These are phyloP conservation scores for Aspergillus carlsbadensis DNA, from an alignment of 495 filamentous ascomycete species.

Conservation along the genomic window DNA sequence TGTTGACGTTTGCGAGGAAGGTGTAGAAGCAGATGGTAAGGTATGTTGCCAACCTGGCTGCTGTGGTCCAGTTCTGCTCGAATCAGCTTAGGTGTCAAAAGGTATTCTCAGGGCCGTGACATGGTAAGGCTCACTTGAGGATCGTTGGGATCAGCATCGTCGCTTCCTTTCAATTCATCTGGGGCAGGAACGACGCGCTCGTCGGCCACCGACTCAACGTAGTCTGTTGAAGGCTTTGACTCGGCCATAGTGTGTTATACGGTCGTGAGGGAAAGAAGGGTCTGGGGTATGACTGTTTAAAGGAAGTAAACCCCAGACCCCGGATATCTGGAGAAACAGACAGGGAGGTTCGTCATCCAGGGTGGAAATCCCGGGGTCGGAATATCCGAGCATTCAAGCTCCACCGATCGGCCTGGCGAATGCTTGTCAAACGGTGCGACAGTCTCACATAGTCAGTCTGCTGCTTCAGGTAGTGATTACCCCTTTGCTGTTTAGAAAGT, in stretches of 20 bases:
- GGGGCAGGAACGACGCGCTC: not conserved
- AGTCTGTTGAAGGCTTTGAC: not conserved
- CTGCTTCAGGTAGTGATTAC: too few species aligned
- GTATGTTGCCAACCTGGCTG: slow-evolving; percentile 24
- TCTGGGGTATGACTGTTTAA: too few species aligned
- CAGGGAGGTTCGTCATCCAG: too few species aligned
- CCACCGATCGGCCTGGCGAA: too few species aligned
- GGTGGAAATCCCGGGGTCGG: too few species aligned
- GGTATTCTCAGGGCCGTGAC: not conserved
- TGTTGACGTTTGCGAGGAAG: slow-evolving; percentile 34
- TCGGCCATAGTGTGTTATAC: not conserved
- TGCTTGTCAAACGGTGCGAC: too few species aligned
- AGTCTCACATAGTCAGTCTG: too few species aligned
- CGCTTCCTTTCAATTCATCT: not conserved
- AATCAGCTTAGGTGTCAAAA: not conserved
- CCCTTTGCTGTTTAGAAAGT: too few species aligned
- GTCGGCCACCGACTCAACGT: slow-evolving; percentile 7
- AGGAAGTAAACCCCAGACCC: too few species aligned
- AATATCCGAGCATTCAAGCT: too few species aligned
- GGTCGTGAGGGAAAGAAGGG: too few species aligned
- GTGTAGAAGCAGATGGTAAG: slow-evolving; percentile 34
- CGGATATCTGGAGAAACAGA: too few species aligned
- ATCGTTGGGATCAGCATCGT: slow-evolving; percentile 11
- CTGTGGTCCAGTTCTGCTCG: slow-evolving; percentile 25
- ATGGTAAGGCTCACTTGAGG: slow-evolving; percentile 12